These are phyloP conservation scores for Irineochytrium annulatum DNA, from an alignment of 192 early-diverging fungal genomes.

Conservation along the genomic window DNA sequence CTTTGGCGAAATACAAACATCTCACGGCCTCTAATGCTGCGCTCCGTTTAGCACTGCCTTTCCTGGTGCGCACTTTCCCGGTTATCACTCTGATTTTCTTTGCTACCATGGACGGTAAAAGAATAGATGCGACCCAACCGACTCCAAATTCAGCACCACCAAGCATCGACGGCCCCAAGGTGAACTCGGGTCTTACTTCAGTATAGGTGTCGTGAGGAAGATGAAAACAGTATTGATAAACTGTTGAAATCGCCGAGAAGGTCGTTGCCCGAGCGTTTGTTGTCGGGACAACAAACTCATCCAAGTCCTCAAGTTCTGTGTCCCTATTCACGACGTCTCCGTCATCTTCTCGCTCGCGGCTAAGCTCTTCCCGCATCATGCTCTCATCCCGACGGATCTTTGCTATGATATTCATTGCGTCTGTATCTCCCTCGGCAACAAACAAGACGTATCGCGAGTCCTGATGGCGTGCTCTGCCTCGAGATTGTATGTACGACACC, in stretches of 20 bases:
- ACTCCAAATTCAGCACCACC: conserved; percentile 1
- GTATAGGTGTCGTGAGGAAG: conserved; percentile 62
- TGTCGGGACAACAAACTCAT: conserved; percentile 31
- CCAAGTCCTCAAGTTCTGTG: conserved; percentile 29
- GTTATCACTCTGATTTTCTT: conserved; percentile 12
- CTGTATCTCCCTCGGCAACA: conserved; percentile 27
- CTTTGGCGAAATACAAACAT: conserved; percentile 60
- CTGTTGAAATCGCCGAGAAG: conserved; percentile 56
- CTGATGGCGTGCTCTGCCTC: conserved; percentile 73
- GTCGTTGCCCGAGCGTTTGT: conserved; percentile 73
- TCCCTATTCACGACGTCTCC: conserved; percentile 38
- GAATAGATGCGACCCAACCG: conserved; percentile 12
- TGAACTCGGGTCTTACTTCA: conserved; percentile 49
- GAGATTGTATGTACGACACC: conserved; percentile 78
- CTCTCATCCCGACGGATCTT: conserved; percentile 22
- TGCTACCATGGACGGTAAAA: conserved; percentile 26
- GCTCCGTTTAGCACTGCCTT: conserved; percentile 61
- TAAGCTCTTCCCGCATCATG: conserved; percentile 19
- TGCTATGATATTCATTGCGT: conserved; percentile 12
- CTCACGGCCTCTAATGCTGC: conserved; percentile 70
- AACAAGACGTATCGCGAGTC: conserved; percentile 71
- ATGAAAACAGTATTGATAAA: conserved; percentile 69
- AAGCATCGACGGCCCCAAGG: conserved; percentile 9
- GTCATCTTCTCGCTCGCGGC: conserved; percentile 12
- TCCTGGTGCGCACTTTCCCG: conserved; percentile 41